A percentile compares a stretch with the other conserved stretches of the same genome.
Evolutionary conservation across 257 asterid species (phyloP).

Genomic region (Salvia rosmarinus): DNA sequence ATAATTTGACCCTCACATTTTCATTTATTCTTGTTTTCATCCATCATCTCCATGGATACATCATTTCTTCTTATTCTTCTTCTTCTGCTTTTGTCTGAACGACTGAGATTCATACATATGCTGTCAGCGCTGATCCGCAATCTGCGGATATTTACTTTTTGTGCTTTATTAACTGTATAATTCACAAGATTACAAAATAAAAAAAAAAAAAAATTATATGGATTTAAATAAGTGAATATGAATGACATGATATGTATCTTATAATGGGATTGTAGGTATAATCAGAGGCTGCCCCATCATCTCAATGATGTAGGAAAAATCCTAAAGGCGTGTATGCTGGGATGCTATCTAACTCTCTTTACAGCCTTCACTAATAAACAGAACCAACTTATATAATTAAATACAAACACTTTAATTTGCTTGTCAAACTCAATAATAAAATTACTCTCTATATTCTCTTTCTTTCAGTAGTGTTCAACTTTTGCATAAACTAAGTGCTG

Average conservation of each 20-base stretch:
- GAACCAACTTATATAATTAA: not conserved
- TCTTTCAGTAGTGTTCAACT: conserved; percentile 21
- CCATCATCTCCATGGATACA: not conserved
- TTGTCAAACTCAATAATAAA: conserved; percentile 25
- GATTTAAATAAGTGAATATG: not conserved
- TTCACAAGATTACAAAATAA: no score
- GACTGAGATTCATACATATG: no score
- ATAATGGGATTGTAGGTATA: conserved; percentile 21
- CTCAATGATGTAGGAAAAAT: conserved; percentile 22
- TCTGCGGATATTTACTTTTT: no score
- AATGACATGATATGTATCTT: not conserved
- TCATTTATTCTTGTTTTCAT: not conserved
- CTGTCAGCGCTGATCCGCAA: no score
- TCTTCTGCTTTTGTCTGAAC: not conserved
- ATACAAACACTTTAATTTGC: not conserved
- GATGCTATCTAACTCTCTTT: conserved; percentile 32
- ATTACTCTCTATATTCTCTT: not conserved
- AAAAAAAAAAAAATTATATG: no score
- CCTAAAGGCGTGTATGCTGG: conserved; percentile 5
- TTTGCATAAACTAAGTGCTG: conserved; percentile 35
- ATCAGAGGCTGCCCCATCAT: conserved; percentile 7
- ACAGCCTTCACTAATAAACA: conserved; percentile 18
- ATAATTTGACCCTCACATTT: not conserved
- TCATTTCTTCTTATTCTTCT: not conserved
- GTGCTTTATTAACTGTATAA: no score